Evolutionary conservation across 2,329 filamentous ascomycete genomes (phyloP).

Genomic region (Achaetomium macrosporum): DNA sequence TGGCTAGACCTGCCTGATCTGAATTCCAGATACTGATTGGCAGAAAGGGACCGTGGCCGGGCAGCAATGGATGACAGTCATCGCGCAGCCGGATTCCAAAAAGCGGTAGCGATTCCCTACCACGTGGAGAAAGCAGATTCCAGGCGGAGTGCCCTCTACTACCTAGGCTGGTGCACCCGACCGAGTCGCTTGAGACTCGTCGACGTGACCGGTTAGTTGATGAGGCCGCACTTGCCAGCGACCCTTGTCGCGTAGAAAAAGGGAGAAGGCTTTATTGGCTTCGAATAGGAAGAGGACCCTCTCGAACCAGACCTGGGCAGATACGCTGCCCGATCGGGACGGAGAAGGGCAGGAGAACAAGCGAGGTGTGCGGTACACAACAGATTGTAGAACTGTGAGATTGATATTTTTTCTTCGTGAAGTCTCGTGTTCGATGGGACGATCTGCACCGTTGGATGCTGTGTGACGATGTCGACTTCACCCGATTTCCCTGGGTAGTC

Average conservation of each 20-base stretch:
- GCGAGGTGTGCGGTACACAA: constrained; percentile 6
- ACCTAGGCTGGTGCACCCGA: neutral
- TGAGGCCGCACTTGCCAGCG: too few relatives aligned
- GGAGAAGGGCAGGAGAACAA: too few relatives aligned
- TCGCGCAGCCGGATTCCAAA: neutral
- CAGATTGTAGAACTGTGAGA: constrained; percentile 7
- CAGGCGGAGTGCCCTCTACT: neutral
- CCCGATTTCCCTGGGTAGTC: neutral
- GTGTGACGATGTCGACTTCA: constrained; percentile 1
- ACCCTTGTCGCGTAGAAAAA: too few relatives aligned
- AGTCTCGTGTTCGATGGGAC: neutral
- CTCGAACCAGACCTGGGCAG: too few relatives aligned
- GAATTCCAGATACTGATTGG: neutral
- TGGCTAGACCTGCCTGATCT: neutral
- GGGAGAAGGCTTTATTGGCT: too few relatives aligned
- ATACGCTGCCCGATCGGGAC: too few relatives aligned
- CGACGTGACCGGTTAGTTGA: too few relatives aligned
- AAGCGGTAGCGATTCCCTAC: neutral
- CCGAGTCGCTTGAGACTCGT: neutral
- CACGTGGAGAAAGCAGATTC: neutral
- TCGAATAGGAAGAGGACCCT: too few relatives aligned
- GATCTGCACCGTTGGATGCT: neutral
- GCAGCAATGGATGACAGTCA: neutral
- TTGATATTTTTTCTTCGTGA: neutral
- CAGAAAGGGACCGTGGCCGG: neutral